Evolutionary conservation across 129 eudicot genomes (phyloP).

Genomic region (Chrysanthemum makinoi): DNA sequence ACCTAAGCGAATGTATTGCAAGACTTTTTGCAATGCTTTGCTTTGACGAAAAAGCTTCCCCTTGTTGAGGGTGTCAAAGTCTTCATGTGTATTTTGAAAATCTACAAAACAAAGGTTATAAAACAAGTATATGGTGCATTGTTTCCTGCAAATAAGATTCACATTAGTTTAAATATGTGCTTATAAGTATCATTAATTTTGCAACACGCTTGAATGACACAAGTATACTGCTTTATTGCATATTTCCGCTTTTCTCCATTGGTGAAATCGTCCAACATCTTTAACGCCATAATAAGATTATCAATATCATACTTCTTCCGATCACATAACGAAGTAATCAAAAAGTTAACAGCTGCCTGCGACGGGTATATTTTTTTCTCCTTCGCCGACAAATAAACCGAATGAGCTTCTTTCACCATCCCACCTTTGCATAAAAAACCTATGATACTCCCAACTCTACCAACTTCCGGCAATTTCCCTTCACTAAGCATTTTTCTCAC

Average conservation of each 20-base stretch:
- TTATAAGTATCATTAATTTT: slow-evolving; percentile 50
- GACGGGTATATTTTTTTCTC: slow-evolving; percentile 47
- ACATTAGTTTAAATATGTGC: too few species aligned
- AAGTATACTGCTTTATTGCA: slow-evolving; percentile 57
- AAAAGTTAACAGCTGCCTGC: slow-evolving; percentile 42
- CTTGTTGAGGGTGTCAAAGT: too few species aligned
- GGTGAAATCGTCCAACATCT: slow-evolving; percentile 55
- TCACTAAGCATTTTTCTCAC: slow-evolving; percentile 64
- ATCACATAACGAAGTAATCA: slow-evolving; percentile 60
- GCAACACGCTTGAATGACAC: slow-evolving; percentile 66
- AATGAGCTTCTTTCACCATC: slow-evolving; percentile 72
- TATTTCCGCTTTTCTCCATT: slow-evolving; percentile 41
- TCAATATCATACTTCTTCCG: slow-evolving; percentile 38
- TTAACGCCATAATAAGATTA: slow-evolving; percentile 50
- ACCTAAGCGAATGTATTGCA: too few species aligned
- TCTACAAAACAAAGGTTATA: too few species aligned
- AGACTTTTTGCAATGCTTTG: too few species aligned
- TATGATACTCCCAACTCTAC: slow-evolving; percentile 55
- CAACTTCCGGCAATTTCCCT: slow-evolving; percentile 46
- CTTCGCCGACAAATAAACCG: slow-evolving; percentile 63
- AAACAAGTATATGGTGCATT: too few species aligned
- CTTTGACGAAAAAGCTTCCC: too few species aligned
- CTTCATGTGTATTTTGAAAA: too few species aligned
- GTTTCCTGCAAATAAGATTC: too few species aligned
- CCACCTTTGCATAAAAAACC: slow-evolving; percentile 58